Base-by-base conservation (phyloP, 2,329 filamentous ascomycete species). In the Thielaviopsis punctulata region DNA sequence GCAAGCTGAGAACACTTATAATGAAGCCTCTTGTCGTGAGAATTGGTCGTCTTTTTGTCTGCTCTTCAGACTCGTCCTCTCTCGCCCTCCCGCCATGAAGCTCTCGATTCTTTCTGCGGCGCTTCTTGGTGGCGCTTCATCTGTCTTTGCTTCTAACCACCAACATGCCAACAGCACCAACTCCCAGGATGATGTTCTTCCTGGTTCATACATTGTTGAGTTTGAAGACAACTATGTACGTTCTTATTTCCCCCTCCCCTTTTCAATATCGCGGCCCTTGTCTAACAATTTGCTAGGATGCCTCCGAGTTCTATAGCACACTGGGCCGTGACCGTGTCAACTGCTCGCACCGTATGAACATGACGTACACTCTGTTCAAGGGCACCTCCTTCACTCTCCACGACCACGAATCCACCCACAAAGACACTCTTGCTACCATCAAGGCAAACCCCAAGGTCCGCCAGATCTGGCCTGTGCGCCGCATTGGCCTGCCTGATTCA, bases 201-300 rank as follows among this genome's bases (percentile, higher is more conserved):
- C 49, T 6, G 49, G 41, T 12, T 23, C 49, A 23, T 51, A 45
- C 24, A 51, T 51, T 30, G 41, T 51, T 15, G 41, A 51, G 36
- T 44, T 51, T n/a, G 41, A 51, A 2, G 23, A 45, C 12, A 44
- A 45, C 23, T 51, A 51, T 15, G 49, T 51, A 45, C 21, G 49
- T 46, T n/a, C n/a, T 33, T 10, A 41, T 19, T n/a, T 7, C 15
- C 10, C 4, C 3, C 1, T 4, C 2, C 9, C 15, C 33, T 8
- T 4, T 2, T 4, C 15, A 8, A 4, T 19, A 19, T 7, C 36
- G n/a, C 8, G n/a, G 19, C 36, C 36, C n/a, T 3, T 41, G 36
- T 19, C 48, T 30, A 19, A n/a, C 25, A 41, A 43, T 21, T 25
- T 8, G 19, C 19, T 22, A 51, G 49, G 49, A 45, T 22, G 43